Evolutionary conservation across 805 yeast species (phyloP).

Genomic region (Blastobotrys muscicola): DNA sequence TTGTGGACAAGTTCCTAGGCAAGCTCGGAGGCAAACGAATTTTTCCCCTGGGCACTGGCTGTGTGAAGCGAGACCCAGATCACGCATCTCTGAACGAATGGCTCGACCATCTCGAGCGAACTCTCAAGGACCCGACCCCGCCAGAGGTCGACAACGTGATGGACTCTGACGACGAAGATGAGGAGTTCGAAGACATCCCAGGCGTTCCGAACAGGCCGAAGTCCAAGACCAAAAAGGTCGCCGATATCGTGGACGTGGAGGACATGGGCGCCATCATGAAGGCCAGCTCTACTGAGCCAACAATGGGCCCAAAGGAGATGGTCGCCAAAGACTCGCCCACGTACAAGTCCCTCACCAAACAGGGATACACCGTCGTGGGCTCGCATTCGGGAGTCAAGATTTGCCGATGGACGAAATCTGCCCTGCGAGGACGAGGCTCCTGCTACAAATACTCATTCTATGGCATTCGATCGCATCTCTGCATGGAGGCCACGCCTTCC

Average conservation of each 20-base stretch:
- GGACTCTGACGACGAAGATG: slow-evolving; percentile 47
- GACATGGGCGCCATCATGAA: slow-evolving; percentile 65
- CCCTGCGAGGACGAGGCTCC: slow-evolving; percentile 86
- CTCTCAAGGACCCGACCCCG: slow-evolving; percentile 53
- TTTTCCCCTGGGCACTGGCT: slow-evolving; percentile 74
- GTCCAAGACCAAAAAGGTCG: slow-evolving; percentile 26
- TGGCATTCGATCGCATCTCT: slow-evolving; percentile 81
- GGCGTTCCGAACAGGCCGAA: slow-evolving; percentile 7
- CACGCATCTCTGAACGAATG: slow-evolving; percentile 55
- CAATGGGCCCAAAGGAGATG: slow-evolving; percentile 56
- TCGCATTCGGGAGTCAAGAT: slow-evolving; percentile 92
- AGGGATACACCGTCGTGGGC: slow-evolving; percentile 89
- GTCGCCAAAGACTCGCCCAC: slow-evolving; percentile 87
- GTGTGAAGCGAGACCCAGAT: slow-evolving; percentile 55
- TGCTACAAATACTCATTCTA: slow-evolving; percentile 90
- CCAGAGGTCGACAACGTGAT: slow-evolving; percentile 53
- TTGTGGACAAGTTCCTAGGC: slow-evolving; percentile 65
- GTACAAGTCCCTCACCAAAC: slow-evolving; percentile 77
- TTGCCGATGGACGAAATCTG: slow-evolving; percentile 94
- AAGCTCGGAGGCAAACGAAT: slow-evolving; percentile 80
- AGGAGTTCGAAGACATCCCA: slow-evolving; percentile 16
- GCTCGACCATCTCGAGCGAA: slow-evolving; percentile 49
- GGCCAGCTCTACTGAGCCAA: slow-evolving; percentile 7
- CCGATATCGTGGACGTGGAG: slow-evolving; percentile 67
- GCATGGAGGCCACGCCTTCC: slow-evolving; percentile 95